A percentile compares a stretch with the other conserved stretches of the same genome.
These are phyloP conservation scores for Gynandropsis gynandra DNA, from an alignment of 345 rosid species.

Conservation along the genomic window DNA sequence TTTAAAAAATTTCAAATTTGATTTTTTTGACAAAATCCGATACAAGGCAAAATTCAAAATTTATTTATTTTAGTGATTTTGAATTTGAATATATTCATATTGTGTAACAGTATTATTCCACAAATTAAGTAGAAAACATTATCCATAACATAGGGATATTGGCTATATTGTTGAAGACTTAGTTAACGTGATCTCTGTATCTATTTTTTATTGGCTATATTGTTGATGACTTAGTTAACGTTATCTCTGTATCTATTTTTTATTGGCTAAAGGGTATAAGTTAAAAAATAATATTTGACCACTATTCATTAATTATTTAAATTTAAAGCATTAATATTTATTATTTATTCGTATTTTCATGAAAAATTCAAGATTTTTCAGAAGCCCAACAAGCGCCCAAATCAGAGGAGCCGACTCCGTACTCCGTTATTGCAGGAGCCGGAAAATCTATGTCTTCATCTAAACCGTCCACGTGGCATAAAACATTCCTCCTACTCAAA, in stretches of 20 bases:
- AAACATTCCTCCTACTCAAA: background rate
- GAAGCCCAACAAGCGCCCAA: constrained; percentile 11
- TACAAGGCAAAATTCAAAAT: no score
- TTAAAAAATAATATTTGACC: no score
- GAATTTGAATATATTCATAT: background rate
- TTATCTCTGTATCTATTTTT: no score
- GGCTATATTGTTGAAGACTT: no score
- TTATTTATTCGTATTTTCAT: background rate
- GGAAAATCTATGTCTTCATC: background rate
- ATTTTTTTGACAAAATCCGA: no score
- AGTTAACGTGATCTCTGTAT: no score
- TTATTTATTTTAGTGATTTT: background rate
- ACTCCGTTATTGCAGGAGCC: background rate
- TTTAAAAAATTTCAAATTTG: background rate
- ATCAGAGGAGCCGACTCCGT: constrained; percentile 1
- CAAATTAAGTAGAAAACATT: no score
- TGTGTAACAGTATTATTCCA: background rate
- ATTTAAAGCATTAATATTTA: background rate
- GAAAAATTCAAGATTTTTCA: background rate
- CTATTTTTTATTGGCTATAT: no score
- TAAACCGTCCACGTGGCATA: background rate
- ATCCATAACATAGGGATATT: no score
- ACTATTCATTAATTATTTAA: no score
- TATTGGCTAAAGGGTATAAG: no score
- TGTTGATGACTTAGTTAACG: no score